Percentiles rank a stretch among this genome's conserved stretches.
Evolutionary conservation across 1,284 basidiomycete genomes (phyloP).

Genomic region (Rhizoctonia solani): DNA sequence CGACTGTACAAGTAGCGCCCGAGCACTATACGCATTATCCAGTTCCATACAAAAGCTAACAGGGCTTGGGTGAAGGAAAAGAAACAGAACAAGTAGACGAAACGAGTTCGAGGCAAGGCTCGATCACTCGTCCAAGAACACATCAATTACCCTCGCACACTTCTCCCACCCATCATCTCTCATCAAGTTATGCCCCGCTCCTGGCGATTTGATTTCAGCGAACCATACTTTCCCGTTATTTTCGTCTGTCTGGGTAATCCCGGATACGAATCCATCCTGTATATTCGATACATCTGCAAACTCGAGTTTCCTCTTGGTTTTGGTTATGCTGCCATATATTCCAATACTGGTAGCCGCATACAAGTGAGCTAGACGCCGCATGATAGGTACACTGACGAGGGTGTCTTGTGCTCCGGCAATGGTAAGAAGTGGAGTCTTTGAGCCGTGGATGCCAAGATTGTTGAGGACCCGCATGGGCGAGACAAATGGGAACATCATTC

Average conservation of each 20-base stretch:
- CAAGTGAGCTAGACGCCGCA: background rate
- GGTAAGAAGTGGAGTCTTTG: background rate
- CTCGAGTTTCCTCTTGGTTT: background rate
- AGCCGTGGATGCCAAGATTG: background rate
- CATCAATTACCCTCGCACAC: conserved; percentile 18
- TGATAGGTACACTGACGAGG: background rate
- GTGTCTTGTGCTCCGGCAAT: background rate
- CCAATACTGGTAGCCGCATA: background rate
- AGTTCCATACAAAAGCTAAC: too few relatives aligned
- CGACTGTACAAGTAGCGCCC: too few relatives aligned
- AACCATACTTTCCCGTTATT: conserved; percentile 10
- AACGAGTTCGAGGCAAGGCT: too few relatives aligned
- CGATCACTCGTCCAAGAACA: background rate
- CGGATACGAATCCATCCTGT: background rate
- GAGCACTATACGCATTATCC: too few relatives aligned
- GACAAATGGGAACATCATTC: background rate
- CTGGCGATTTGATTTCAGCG: conserved; percentile 14
- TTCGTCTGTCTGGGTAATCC: background rate
- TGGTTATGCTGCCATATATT: background rate
- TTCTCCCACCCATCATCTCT: conserved; percentile 27
- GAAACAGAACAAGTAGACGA: too few relatives aligned
- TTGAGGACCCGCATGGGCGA: background rate
- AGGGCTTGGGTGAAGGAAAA: too few relatives aligned
- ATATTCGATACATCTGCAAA: background rate
- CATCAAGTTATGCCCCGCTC: conserved; percentile 30